Evolutionary conservation across 108 stramenopile genomes (phyloP), one percentile per base, ranked within the genome.

Genomic region (Aureococcus anophagefferens): DNA sequence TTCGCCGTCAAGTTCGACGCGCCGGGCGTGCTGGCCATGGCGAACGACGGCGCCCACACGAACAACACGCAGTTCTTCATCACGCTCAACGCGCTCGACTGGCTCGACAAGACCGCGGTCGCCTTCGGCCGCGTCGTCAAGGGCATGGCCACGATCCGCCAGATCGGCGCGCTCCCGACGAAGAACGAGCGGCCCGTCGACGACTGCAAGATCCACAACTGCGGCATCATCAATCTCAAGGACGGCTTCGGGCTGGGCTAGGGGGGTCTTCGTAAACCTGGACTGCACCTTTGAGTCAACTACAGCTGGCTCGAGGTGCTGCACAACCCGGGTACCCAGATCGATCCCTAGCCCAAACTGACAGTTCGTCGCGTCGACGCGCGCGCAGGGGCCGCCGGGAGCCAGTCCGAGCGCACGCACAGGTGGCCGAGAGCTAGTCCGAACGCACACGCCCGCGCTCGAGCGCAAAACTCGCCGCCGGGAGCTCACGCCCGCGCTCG

Each of bases 131-230:
- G 34, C 33, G 65, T 65, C 33, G 65, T 65, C 33, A 16, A 65
- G 28, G 65, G 65, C 33, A 31, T 65, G 31, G 30, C 0, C 33
- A 15, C 65, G 15, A 34, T 65, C 28, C 21, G 65, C 21, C 21
- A 16, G 40, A 35, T 74, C 74, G 31, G 77, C 72, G 44, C 81
- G 79, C 37, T 80, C 79, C 66, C 80, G 73, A 25, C 74, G 74
- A 51, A 72, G 35, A 30, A 80, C 35, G 4, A 81, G 70, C 73
- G 74, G 77, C 37, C 79, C 79, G 45, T 79, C 80, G 34, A 76
- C 65, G 67, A 75, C 76, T 33, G 79, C 80, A 59, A 25, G 3
- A 59, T 59, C 51, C 21, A 18, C 21, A 25, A 16, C 51, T 59
- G 51, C 51, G 25, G 25, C 51, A 28, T 25, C 51, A 28, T 59